Base-by-base conservation (phyloP, 2,329 filamentous ascomycete genomes). In the Lizonia empirigonia region DNA sequence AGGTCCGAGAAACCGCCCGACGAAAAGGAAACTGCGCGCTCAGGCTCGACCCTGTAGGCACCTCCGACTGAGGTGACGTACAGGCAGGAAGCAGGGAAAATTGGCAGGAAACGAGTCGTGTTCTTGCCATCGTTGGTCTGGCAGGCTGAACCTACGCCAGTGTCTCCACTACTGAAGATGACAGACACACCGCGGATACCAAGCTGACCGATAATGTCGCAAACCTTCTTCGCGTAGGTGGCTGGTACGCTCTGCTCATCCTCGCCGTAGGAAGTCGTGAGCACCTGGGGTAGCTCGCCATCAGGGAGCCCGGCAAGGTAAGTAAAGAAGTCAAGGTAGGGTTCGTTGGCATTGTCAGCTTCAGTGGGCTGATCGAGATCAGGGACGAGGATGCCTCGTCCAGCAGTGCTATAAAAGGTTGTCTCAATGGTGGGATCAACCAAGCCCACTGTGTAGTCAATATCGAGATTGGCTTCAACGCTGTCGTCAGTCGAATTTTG, bases 381-480 rank as follows among this genome's bases (percentile, higher is more conserved):
- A 0, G 78, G 78, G 9, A 81, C 67, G 7, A 80, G 69, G 3
- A 64, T 58, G 10, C 75, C 78, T 29, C 75, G 76, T n/a, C 76
- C 76, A 26, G 74, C 74, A 24, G 77, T 79, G 64, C 74, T 78
- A 63, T 73, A 81, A 55, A 78, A 79, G 8, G 72, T 76, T 10
- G 76, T 74, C 2, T 75, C 73, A 13, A 78, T 60, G 7, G 30
- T 56, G 0, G 77, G 77, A 9, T 74, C 60, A 48, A 75, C 73
- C 12, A 80, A 55, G 23, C 77, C 76, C 33, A 77, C 55, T 4
- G 78, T 78, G 53, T 80, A 80, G 59, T 81, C 77, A 29, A 78
- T 71, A 52, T 82, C 79, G 15, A 81, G 69, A 58, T 81, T 80
- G 42, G 78, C 79, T 59, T 81, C 79, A 13, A 74, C 72, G 55